Conservation (phyloP, 2,329 filamentous ascomycete species). For the Colletotrichum sp. region DNA sequence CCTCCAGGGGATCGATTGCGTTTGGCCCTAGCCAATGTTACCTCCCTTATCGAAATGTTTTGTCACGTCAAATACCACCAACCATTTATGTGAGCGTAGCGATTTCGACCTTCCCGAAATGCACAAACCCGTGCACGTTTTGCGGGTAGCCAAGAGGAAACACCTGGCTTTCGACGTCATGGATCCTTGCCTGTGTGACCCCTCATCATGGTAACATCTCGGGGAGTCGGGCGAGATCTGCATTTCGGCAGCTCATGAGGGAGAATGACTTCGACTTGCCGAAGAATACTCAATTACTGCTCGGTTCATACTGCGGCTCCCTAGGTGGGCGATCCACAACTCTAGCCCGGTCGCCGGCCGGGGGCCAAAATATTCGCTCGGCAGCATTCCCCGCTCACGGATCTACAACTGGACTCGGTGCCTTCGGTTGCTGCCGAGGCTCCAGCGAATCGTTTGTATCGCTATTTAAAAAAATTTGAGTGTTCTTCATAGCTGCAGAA, state of each 20-base stretch:
- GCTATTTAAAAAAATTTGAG: accelerated
- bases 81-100: not conserved
- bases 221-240: not conserved
- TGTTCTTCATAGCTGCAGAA: not conserved
- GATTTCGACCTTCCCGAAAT: conserved; percentile 6
- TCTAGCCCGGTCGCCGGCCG: not conserved
- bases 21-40: not conserved
- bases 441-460: not conserved
- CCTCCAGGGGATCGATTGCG: not conserved
- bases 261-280: not conserved
- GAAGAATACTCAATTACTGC: not conserved
- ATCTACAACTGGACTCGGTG: not conserved
- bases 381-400: not conserved
- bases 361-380: not conserved
- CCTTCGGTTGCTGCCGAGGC: not conserved
- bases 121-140: not conserved
- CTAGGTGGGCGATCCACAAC: not conserved
- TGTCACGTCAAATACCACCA: not conserved
- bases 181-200: not conserved
- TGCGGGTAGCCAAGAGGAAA: conserved; percentile 1
- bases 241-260: not conserved
- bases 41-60: not conserved
- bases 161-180: not conserved
- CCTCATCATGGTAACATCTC: not conserved
- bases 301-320: not conserved